Conservation (phyloP, 1,284 basidiomycete species). For the Sporisorium scitamineum region DNA sequence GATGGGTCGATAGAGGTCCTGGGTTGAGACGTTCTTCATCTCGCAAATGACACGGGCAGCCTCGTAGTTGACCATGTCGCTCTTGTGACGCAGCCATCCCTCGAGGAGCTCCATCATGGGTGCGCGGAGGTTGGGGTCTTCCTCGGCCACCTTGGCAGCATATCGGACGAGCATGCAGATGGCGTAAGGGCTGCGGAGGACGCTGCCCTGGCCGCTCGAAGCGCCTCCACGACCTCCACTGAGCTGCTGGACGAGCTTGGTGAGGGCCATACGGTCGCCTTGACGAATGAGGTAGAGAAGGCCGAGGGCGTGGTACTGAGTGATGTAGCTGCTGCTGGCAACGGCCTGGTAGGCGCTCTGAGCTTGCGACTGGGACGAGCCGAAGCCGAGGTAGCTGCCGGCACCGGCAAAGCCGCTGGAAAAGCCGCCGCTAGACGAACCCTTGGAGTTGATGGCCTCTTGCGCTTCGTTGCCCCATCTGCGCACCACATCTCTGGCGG, state of each 20-base stretch:
- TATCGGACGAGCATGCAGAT: conserved; percentile 98
- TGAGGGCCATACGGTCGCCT: conserved; percentile 98
- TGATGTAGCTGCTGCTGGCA: conserved; percentile 77
- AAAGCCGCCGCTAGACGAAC: conserved; percentile 40
- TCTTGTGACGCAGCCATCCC: conserved; percentile 96
- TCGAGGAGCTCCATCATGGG: conserved; percentile 91
- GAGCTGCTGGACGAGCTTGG: conserved; percentile 96
- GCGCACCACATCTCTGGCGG: conserved; percentile 84
- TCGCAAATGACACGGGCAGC: conserved; percentile 97
- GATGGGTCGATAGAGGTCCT: conserved; percentile 87
- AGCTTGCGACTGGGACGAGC: conserved; percentile 46
- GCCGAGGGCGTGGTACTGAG: conserved; percentile 97
- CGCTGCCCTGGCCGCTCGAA: conserved; percentile 77
- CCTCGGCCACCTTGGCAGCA: conserved; percentile 96
- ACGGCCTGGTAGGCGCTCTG: conserved; percentile 84
- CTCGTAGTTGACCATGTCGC: conserved; percentile 99
- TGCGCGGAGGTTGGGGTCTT: conserved; percentile 76
- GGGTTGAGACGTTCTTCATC: conserved; percentile 83
- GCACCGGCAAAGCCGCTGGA: conserved; percentile 72
- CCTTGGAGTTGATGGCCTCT: conserved; percentile 82
- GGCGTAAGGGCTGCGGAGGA: conserved; percentile 96
- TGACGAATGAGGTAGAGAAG: conserved; percentile 94
- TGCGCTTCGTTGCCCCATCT: conserved; percentile 99
- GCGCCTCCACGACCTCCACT: conserved; percentile 73
- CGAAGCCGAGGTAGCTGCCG: conserved; percentile 68